Base-by-base conservation (phyloP, 2,329 filamentous ascomycete genomes). In the Phaeophleospora eucalypticola region DNA sequence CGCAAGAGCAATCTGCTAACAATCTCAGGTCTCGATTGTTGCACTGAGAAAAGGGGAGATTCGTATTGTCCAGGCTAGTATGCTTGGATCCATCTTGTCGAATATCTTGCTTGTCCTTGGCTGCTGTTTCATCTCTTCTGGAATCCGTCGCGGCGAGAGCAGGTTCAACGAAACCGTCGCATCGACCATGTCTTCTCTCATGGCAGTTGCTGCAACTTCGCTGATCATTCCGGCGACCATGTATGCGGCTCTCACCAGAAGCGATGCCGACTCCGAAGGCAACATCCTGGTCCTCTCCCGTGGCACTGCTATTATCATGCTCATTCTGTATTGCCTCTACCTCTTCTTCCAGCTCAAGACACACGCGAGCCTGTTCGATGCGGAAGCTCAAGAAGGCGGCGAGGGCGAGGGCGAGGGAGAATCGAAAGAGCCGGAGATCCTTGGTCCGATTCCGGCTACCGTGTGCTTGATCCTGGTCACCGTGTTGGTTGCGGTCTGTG, bases 31-130 rank as follows among this genome's bases (percentile, higher is more conserved):
- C 65, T 95, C 88, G 66, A 91, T 97, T 58, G 86, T 97, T 54
- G 93, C 93, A 15, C 78, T 98, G 37, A 81, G 76, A 56, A 82
- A 93, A 59, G 82, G 83, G 53, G 86, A 97, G 71, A 94, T 96
- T 64, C 84, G 91, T 60, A 90, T 97, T 56, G 91, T 97, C n/a
- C 93, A 97, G 71, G 86, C 91, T 16, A 95, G 89, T 54, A 97
- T 97, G 90, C 82, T 97, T 27, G 91, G 93, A 39, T 94, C 87
- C 62, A 95, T 97, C 59, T 76, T 97, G 33, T 96, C 91, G 56
- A 97, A 97, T 69, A 84, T 96, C 55, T 78, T 97, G 6, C 81
- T 97, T 17, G 91, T 77, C 32, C 69, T 77, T 16, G 74, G 74
- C 32, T 77, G 73, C 67, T 77, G 74, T 60, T 77, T 77, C 68